Evolutionary conservation across 2,329 filamentous ascomycete genomes (phyloP), one percentile per base, ranked within the genome.

Genomic region (Mycosphaerella arachidis): DNA sequence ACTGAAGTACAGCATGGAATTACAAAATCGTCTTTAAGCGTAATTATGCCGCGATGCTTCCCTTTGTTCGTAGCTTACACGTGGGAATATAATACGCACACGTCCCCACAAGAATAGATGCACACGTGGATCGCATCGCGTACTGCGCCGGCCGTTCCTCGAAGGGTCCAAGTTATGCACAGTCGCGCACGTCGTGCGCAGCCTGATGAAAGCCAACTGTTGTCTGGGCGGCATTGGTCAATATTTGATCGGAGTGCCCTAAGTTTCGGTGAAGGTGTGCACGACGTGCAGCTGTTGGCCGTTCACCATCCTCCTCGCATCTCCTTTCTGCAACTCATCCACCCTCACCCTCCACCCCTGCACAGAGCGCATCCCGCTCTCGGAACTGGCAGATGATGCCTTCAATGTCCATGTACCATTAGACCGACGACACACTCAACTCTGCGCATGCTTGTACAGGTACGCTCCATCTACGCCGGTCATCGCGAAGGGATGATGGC

Each of bases 401-500:
- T 18, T 40, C 37, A 12, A 45, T 55, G 37, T 29, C 18, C 35
- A 24, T 53, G 37, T 8, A 37, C 37, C 13, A 43, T 1, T 35
- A 40, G 37, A 24, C 24, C 24, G 24, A 24, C 24, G 10, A 24
- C n/a, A 16, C 24, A 20, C 31, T 35, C 24, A 29, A 30, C n/a
- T 52, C 29, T 24, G 57, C 57, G 57, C 58, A 35, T 53, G 48
- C 57, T 53, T 60, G 54, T 53, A 57, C 43, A 48, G 58, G 58
- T 60, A 53, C 46, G 58, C 48, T 12, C 20, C 30, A 20, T 24
- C 12, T 45, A 6, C 45, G 27, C 9, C 24, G 8, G 13, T 48
- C 27, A 31, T 53, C 31, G 30, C 31, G 51, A 20, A 53, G 31
- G 7, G 31, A 40, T 53, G 31, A 37, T 31, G 16, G 40, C 24